Evolutionary conservation across 2,329 filamentous ascomycete genomes (phyloP).

Genomic region (Domatiomyces catenatus): DNA sequence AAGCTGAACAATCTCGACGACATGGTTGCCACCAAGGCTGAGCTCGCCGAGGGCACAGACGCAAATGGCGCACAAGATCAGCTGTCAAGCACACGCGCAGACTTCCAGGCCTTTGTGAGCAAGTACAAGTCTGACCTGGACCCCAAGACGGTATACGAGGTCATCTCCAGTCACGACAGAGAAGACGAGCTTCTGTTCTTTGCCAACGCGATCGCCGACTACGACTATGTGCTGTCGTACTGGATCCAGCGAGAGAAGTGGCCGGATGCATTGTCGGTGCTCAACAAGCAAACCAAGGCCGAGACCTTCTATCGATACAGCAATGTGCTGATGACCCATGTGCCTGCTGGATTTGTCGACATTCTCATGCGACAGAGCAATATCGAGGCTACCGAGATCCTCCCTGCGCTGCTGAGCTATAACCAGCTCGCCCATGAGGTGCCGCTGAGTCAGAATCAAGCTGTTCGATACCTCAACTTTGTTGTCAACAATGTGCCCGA

Average conservation of each 20-base stretch:
- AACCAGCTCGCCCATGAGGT: slow-evolving; percentile 57
- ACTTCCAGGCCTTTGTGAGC: slow-evolving; percentile 76
- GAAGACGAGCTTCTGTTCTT: slow-evolving; percentile 88
- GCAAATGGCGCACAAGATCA: slow-evolving; percentile 57
- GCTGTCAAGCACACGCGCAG: slow-evolving; percentile 53
- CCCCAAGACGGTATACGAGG: slow-evolving; percentile 81
- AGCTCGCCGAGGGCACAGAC: slow-evolving; percentile 57
- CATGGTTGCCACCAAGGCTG: slow-evolving; percentile 76
- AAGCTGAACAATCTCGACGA: slow-evolving; percentile 92
- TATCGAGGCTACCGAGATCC: slow-evolving; percentile 71
- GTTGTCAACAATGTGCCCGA: slow-evolving; percentile 68
- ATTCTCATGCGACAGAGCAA: slow-evolving; percentile 84
- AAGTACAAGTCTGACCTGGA: slow-evolving; percentile 81
- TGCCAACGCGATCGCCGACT: slow-evolving; percentile 75
- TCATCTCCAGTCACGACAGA: slow-evolving; percentile 86
- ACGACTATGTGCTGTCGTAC: slow-evolving; percentile 88
- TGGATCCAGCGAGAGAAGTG: slow-evolving; percentile 95
- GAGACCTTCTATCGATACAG: slow-evolving; percentile 95
- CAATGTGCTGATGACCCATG: slow-evolving; percentile 88
- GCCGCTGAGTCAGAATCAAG: slow-evolving; percentile 65
- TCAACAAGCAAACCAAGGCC: slow-evolving; percentile 83
- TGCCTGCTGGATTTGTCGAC: slow-evolving; percentile 73
- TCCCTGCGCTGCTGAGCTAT: slow-evolving; percentile 87
- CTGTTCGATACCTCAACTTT: slow-evolving; percentile 81
- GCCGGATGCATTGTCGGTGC: slow-evolving; percentile 68